Conservation (phyloP, 164 flowering plant species). For the Annona cherimola region DNA sequence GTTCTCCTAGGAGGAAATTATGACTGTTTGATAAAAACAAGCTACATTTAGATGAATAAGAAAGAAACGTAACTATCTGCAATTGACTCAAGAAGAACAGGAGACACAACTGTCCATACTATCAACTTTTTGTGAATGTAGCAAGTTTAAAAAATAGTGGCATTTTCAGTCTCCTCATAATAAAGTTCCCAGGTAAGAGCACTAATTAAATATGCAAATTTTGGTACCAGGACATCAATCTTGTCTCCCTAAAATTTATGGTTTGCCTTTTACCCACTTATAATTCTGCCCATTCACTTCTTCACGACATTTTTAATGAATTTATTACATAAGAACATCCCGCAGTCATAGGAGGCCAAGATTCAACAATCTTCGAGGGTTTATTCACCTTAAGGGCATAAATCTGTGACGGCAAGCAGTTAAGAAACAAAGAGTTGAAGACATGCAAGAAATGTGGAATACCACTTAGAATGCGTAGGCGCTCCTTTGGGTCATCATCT, state of each 20-base stretch:
- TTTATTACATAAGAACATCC: too few species aligned
- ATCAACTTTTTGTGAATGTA: background rate
- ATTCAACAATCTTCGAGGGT: background rate
- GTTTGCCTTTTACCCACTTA: background rate
- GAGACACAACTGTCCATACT: background rate
- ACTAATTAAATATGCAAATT: background rate
- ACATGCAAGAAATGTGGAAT: conserved; percentile 11
- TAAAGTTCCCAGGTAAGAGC: background rate
- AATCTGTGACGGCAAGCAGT: background rate
- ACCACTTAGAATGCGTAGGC: conserved; percentile 88
- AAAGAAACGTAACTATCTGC: background rate
- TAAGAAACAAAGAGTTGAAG: background rate
- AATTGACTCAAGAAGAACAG: background rate
- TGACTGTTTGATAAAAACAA: background rate
- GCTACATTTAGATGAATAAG: background rate
- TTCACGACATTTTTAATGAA: background rate
- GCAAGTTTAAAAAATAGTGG: background rate
- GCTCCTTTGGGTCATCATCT: conserved; percentile 89
- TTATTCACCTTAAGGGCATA: background rate
- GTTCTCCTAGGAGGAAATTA: background rate
- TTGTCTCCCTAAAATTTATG: background rate
- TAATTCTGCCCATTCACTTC: background rate
- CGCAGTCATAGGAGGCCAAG: background rate
- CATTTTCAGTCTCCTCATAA: background rate
- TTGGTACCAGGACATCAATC: background rate